phyloP scores from a whole-genome alignment of 2,329 filamentous ascomycete genomes.

The Diaporthe longicolla region DNA sequence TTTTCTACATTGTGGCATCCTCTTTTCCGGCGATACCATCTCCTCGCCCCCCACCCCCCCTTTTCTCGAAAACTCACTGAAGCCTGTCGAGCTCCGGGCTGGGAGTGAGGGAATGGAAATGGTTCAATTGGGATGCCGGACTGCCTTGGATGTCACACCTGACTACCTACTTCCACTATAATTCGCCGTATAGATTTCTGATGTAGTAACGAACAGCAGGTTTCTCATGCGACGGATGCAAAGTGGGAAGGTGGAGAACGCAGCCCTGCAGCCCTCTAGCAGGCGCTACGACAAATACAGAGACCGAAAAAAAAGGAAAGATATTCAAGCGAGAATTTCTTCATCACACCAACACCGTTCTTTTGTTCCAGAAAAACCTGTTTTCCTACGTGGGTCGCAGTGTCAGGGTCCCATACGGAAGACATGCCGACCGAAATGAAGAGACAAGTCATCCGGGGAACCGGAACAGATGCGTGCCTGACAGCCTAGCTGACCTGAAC shows the following conservation, averaged over 20 bases:
- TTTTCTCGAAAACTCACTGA: background rate
- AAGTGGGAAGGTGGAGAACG: background rate
- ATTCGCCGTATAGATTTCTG: background rate
- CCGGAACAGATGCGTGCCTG: constrained; percentile 4
- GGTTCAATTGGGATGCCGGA: background rate
- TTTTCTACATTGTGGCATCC: background rate
- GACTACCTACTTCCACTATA: background rate
- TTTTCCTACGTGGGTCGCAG: background rate
- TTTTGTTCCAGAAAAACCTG: constrained; percentile 23
- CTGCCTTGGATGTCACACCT: background rate
- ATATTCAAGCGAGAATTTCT: constrained; percentile 1
- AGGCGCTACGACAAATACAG: constrained; percentile 11
- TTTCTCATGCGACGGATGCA: background rate
- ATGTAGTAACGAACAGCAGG: background rate
- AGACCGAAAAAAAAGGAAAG: background rate
- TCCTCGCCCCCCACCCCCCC: too few species aligned
- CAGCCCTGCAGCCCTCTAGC: background rate
- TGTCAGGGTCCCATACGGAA: constrained; percentile 1
- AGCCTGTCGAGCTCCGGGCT: background rate
- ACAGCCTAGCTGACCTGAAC: constrained; percentile 2
- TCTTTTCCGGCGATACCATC: background rate
- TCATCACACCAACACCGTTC: constrained; percentile 7
- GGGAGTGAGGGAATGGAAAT: background rate
- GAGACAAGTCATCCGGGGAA: constrained; percentile 8
- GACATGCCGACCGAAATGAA: background rate